Evolutionary conservation across 1,284 basidiomycete genomes (phyloP), one percentile per base, ranked within the genome.

Genomic region (Volvariella surrecta): DNA sequence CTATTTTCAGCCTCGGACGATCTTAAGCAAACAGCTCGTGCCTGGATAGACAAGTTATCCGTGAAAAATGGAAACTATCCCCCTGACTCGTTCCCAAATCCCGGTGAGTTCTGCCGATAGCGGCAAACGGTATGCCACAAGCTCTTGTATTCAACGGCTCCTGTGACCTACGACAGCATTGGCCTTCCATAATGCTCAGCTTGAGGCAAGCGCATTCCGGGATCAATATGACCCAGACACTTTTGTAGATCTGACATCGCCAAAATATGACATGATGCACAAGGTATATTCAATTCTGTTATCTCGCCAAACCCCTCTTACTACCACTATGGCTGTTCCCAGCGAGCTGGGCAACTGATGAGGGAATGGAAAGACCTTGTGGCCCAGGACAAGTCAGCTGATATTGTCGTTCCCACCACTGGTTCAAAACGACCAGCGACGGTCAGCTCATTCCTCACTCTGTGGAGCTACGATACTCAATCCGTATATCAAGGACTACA

Each of bases 11-110:
- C 90, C 3, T 75, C 74, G 8, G 75, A 85, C 21, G 71, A 80
- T 11, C 70, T 88, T 47, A 76, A 79, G 44, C 74, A 84, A 1
- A 68, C 73, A 10, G 92, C 92, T 37, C 69, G 70, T 50, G 71
- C 72, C 43, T 82, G 92, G 70, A 80, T 98, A 43, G 76, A 82
- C 55, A 87, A 89, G 56, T 67, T 94, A 31, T 76, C 76, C 31
- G 71, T 90, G 49, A 90, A 89, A 64, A 79, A 81, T 45, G 80
- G 82, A 38, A 64, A 74, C 42, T 98, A 96, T 66, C 75, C 82
- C 19, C 89, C 93, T 1, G 90, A 95, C 58, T 81, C 82, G 20
- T 93, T 89, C 58, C 91, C 91, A 1, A 99, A 98, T 61, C 95
- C 95, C 52, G 76, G 91, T 92, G 51, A 56, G 76, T 62, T 19